Evolutionary conservation across 1,284 basidiomycete species (phyloP), one percentile per base, ranked within the genome.

Genomic region (Fomitopsis betulina): DNA sequence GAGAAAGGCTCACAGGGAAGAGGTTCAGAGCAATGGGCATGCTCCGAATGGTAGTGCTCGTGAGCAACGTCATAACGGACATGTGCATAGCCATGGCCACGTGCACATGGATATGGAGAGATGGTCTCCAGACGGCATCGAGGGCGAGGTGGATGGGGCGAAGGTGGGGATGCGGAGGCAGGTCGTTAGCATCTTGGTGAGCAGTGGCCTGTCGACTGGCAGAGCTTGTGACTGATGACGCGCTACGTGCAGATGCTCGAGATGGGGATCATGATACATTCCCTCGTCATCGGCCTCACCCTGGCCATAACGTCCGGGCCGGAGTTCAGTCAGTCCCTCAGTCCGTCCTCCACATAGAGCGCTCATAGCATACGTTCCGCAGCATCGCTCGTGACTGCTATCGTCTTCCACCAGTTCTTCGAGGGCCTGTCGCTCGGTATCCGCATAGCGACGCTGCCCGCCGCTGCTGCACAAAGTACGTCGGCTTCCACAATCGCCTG

Each of bases 241-340:
- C n/a, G 38, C 15, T 47, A 15, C 33, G 53, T 23, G 5, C 57
- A 89, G 87, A 83, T 91, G 32, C 73, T 91, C 10, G 87, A 91
- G 81, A 66, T 88, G 1, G 89, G 88, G 32, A 91, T 91, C 61
- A 89, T 90, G 86, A 80, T 91, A n/a, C 89, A 91, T 63, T 90
- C 88, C 0, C 71, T 89, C n/a, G 85, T 91, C 21, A 88, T 91
- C 56, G 88, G 88, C 1, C 70, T 91, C 17, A 91, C 88, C 2
- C 73, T 91, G 21, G 79, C 86, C 2, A 83, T 91, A 58, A 81
- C 86, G 1, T 76, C 79, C 5, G 86, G 88, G 12, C 66, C 81
- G 1, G 87, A 91, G 59, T 91, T 92, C 62, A 79, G 87, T 89
- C 59, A 58, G 85, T 78, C 17, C 13, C 9, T 61, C n/a, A 30